These are phyloP conservation scores for Furcasterigmium furcatum DNA, from an alignment of 2,329 filamentous ascomycete species.

Conservation along the genomic window DNA sequence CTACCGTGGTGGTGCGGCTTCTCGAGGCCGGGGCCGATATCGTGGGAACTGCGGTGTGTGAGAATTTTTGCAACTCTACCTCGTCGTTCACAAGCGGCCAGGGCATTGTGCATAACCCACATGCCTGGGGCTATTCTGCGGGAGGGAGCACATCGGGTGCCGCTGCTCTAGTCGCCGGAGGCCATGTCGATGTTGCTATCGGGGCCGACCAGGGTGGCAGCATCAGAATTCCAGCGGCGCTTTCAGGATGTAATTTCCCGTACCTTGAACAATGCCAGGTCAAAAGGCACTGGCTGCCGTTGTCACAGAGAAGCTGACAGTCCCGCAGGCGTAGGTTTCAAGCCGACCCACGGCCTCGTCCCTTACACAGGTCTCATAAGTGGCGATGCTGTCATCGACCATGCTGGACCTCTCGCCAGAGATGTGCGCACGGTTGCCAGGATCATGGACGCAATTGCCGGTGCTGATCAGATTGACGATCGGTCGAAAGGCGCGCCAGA, in stretches of 20 bases:
- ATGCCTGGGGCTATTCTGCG: conserved; percentile 37
- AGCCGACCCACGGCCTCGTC: conserved; percentile 47
- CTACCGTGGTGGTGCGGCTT: conserved; percentile 46
- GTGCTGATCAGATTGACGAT: too few species aligned
- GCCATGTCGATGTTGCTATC: conserved; percentile 40
- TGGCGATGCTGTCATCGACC: too few species aligned
- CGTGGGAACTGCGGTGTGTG: conserved; percentile 47
- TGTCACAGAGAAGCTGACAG: too few species aligned
- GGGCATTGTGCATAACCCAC: conserved; percentile 43
- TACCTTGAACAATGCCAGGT: too few species aligned
- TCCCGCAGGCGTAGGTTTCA: conserved; percentile 42
- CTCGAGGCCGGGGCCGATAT: conserved; percentile 48
- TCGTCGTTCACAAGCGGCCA: conserved; percentile 42
- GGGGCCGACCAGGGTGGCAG: conserved; percentile 47
- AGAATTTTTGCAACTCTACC: conserved; percentile 49
- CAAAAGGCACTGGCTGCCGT: too few species aligned
- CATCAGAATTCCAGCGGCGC: conserved; percentile 38
- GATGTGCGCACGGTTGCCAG: too few species aligned
- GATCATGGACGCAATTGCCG: too few species aligned
- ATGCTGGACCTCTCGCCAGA: too few species aligned
- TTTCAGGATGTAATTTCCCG: conserved; percentile 32
- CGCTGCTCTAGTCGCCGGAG: conserved; percentile 39
- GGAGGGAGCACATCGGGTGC: conserved; percentile 47
- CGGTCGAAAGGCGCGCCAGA: too few species aligned
- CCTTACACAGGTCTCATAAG: too few species aligned